Percentiles rank a stretch among this genome's conserved stretches.
Conservation (phyloP, 345 rosid genomes). For the Eucalyptus cladocalyx region DNA sequence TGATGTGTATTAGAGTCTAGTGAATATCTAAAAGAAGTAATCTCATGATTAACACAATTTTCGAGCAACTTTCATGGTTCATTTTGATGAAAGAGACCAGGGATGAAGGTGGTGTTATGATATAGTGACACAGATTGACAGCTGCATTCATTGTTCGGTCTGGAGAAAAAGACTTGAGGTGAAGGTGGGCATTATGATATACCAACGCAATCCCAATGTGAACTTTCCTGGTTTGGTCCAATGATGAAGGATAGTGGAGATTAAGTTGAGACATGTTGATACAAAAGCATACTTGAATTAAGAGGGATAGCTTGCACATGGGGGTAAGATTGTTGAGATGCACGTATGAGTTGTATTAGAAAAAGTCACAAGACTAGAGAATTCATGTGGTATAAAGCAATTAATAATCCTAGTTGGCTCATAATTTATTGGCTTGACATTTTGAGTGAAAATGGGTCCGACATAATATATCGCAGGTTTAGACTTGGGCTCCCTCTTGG, state of each 20-base stretch:
- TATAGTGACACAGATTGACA: accelerated
- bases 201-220: not conserved
- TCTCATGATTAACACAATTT: not conserved
- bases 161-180: not conserved
- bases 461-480: not conserved
- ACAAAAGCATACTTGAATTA: not conserved
- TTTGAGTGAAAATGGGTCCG: not conserved
- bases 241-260: not conserved
- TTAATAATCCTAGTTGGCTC: not conserved
- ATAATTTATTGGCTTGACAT: not conserved
- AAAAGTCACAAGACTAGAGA: not conserved
- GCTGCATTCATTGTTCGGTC: not conserved
- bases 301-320: not conserved
- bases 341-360: not conserved
- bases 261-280: not conserved
- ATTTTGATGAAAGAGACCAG: not conserved
- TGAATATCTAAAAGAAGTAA: not conserved
- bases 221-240: not conserved
- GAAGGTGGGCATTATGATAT: not conserved
- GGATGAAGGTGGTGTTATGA: not conserved
- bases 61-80: not conserved
- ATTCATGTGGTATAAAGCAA: not conserved
- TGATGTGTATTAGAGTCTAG: not conserved
- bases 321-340: not conserved
- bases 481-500: not conserved